Evolutionary conservation across 345 rosid species (phyloP).

Genomic region (Cardamine chenopodiifolia): DNA sequence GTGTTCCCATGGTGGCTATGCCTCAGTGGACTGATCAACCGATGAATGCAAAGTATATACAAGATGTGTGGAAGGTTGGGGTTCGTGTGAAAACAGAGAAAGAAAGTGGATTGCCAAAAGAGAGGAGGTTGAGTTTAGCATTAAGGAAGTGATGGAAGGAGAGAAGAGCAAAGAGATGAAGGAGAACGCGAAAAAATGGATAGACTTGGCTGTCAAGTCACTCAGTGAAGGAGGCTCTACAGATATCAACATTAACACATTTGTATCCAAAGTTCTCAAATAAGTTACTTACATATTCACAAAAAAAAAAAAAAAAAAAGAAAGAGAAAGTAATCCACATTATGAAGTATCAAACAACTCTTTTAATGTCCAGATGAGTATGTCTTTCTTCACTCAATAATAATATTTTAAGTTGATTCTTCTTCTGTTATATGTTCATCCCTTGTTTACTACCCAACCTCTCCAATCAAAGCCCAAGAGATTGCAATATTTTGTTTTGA

Average conservation of each 20-base stretch:
- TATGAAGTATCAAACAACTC: slow-evolving; percentile 1
- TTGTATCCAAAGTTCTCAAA: slow-evolving; percentile 37
- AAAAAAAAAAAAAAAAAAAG: not conserved
- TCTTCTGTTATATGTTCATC: slow-evolving; percentile 20
- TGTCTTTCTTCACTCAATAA: slow-evolving; percentile 3
- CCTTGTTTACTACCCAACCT: not conserved
- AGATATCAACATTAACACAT: slow-evolving; percentile 47
- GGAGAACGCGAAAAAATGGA: slow-evolving; percentile 52
- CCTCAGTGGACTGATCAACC: slow-evolving; percentile 62
- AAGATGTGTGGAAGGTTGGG: slow-evolving; percentile 67
- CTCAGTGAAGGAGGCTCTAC: slow-evolving; percentile 58
- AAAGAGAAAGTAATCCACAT: not conserved
- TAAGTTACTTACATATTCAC: not conserved
- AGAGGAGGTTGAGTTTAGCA: slow-evolving; percentile 54
- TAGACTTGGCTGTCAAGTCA: slow-evolving; percentile 50
- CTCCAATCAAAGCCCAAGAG: not conserved
- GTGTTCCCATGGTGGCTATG: slow-evolving; percentile 63
- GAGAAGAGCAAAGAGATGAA: slow-evolving; percentile 49
- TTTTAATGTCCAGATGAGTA: not conserved
- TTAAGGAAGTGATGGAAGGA: slow-evolving; percentile 58
- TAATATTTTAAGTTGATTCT: slow-evolving; percentile 7
- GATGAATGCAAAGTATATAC: slow-evolving; percentile 56
- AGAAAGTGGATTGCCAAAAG: slow-evolving; percentile 51
- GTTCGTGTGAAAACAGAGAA: slow-evolving; percentile 50
- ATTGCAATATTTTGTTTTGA: not conserved